phyloP scores from a whole-genome alignment of 2,329 filamentous ascomycete species.

The Colletotrichum echinochloae region DNA sequence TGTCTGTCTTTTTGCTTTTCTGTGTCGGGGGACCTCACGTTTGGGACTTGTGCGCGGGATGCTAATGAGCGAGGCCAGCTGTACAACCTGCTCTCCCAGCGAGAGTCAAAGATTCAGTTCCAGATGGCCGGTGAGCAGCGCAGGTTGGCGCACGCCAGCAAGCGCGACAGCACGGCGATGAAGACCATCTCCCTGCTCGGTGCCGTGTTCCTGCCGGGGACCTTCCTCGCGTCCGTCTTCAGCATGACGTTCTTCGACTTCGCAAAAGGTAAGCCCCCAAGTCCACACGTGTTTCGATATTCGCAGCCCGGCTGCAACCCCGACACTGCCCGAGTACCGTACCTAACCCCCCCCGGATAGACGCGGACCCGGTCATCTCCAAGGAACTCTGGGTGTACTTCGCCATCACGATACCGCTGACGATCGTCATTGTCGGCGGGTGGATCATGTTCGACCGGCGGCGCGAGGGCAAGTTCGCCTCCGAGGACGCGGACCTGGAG shows the following conservation, averaged over 20 bases:
- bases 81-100: slow-evolving; percentile 75
- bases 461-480: slow-evolving; percentile 61
- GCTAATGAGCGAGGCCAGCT: slow-evolving; percentile 54
- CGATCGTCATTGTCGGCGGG: slow-evolving; percentile 63
- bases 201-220: slow-evolving; percentile 72
- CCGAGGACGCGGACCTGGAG: slow-evolving; percentile 65
- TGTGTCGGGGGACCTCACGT: not conserved
- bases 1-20: slow-evolving; percentile 44
- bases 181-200: slow-evolving; percentile 74
- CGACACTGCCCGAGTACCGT: not conserved
- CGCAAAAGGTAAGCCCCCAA: slow-evolving; percentile 54
- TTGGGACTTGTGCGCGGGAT: slow-evolving; percentile 2
- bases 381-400: slow-evolving; percentile 73
- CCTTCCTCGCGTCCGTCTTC: slow-evolving; percentile 72
- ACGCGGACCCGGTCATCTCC: slow-evolving; percentile 58
- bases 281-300: not conserved
- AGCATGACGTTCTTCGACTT: slow-evolving; percentile 77
- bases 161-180: slow-evolving; percentile 73
- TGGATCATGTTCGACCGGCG: slow-evolving; percentile 67
- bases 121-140: slow-evolving; percentile 72
- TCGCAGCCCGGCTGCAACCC: not conserved
- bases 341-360: slow-evolving; percentile 41
- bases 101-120: slow-evolving; percentile 72
- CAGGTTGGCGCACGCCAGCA: slow-evolving; percentile 69
- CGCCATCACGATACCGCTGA: slow-evolving; percentile 69